Conservation (phyloP, 352 stramenopile genomes). For the Plasmopara viticola region DNA sequence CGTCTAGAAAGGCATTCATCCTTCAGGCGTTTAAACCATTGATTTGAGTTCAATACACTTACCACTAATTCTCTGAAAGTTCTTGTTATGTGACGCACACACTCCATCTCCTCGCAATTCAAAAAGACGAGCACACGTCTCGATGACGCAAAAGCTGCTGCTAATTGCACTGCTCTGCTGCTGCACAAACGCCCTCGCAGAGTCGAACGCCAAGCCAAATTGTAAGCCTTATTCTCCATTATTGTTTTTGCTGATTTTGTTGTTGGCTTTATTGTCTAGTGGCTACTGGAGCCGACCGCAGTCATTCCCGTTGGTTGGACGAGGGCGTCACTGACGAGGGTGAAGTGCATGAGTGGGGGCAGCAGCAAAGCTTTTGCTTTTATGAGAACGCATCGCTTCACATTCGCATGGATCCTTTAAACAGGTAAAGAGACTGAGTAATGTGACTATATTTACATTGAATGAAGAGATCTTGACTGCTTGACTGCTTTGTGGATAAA, state of each 20-base stretch:
- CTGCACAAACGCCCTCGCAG: slow-evolving; percentile 5
- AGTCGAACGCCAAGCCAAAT: neutral
- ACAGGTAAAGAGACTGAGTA: slow-evolving; percentile 32
- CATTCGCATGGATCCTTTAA: slow-evolving; percentile 61
- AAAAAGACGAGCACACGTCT: slow-evolving; percentile 26
- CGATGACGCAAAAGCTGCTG: slow-evolving; percentile 22
- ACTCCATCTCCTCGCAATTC: slow-evolving; percentile 8
- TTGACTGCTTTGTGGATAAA: slow-evolving; percentile 10
- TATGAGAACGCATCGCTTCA: slow-evolving; percentile 67
- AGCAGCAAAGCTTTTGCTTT: slow-evolving; percentile 71
- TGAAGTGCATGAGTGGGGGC: slow-evolving; percentile 45
- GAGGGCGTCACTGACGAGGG: slow-evolving; percentile 32
- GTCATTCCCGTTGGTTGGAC: slow-evolving; percentile 50
- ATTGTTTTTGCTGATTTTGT: neutral
- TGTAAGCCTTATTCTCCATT: slow-evolving; percentile 1
- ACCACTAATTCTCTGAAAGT: slow-evolving; percentile 6
- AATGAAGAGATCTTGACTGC: slow-evolving; percentile 4
- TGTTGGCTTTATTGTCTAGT: slow-evolving; percentile 12
- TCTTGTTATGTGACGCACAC: slow-evolving; percentile 5
- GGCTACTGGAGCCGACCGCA: slow-evolving; percentile 22
- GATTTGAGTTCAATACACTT: neutral
- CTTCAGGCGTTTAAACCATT: neutral
- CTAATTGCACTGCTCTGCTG: slow-evolving; percentile 13
- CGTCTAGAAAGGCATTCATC: too few relatives aligned
- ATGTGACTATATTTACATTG: neutral